Evolutionary conservation across 1,284 basidiomycete genomes (phyloP).

Genomic region (Trichosporon faecale): DNA sequence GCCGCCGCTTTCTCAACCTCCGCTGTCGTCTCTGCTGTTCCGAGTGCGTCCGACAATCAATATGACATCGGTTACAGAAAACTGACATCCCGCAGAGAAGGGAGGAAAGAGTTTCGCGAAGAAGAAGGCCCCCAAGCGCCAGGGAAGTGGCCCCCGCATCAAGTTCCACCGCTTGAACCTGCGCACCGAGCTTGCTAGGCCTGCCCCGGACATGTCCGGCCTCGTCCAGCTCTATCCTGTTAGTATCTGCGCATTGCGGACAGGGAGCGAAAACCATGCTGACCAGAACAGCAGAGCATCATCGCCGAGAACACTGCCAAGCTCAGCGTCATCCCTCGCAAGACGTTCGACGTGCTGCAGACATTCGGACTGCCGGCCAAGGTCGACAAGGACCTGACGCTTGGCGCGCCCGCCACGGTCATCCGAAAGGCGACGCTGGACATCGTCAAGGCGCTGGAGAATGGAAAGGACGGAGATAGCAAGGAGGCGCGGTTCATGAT

Average conservation of each 20-base stretch:
- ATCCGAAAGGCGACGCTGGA: constrained; percentile 46
- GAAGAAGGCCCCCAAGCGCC: neutral
- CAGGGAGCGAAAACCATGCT: neutral
- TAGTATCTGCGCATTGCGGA: constrained; percentile 11
- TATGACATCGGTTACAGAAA: neutral
- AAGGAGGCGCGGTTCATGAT: constrained; percentile 17
- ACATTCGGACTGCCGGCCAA: constrained; percentile 42
- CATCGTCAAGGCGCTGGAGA: constrained; percentile 34
- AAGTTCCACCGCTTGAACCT: constrained; percentile 26
- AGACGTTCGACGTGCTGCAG: constrained; percentile 35
- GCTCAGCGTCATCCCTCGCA: constrained; percentile 34
- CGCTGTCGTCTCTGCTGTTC: constrained; percentile 15
- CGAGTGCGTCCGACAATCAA: neutral
- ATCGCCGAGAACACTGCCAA: constrained; percentile 34
- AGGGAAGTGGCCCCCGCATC: constrained; percentile 4
- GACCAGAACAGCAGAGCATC: constrained; percentile 29
- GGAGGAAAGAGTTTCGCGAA: constrained; percentile 8
- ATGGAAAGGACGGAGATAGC: constrained; percentile 21
- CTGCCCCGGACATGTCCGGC: constrained; percentile 35
- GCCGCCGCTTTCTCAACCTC: constrained; percentile 23
- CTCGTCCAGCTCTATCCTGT: constrained; percentile 37
- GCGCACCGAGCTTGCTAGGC: constrained; percentile 29
- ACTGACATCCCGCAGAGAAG: constrained; percentile 1
- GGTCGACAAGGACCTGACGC: constrained; percentile 41
- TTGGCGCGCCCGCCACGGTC: constrained; percentile 37